Evolutionary conservation across 129 eudicot genomes (phyloP).

Genomic region (Saposhnikovia divaricata): DNA sequence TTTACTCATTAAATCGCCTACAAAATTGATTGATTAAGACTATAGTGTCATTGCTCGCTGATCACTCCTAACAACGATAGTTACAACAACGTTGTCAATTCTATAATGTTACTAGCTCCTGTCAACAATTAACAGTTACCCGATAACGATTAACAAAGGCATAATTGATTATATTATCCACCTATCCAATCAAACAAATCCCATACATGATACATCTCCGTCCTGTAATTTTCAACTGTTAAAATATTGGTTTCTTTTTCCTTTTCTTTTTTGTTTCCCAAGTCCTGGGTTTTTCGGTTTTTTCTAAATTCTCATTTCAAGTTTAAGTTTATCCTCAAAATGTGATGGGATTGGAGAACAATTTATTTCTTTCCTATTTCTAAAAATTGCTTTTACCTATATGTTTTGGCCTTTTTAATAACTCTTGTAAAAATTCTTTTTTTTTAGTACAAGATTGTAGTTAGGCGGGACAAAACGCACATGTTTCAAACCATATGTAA

Average conservation of each 20-base stretch:
- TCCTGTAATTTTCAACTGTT: not conserved
- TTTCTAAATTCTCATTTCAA: not conserved
- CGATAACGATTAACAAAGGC: not conserved
- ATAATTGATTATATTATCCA: not conserved
- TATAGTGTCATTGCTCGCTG: not conserved
- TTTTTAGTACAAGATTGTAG: no score
- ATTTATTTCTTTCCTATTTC: no score
- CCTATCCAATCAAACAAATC: not conserved
- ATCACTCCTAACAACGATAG: not conserved
- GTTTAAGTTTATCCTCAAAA: not conserved
- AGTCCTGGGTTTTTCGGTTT: not conserved
- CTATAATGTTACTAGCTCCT: not conserved
- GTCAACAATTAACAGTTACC: not conserved
- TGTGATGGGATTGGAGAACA: no score
- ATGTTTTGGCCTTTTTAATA: no score
- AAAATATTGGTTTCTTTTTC: not conserved
- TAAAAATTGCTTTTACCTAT: no score
- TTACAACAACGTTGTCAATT: not conserved
- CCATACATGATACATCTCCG: not conserved
- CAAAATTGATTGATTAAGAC: not conserved
- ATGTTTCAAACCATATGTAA: no score
- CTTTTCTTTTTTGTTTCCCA: not conserved
- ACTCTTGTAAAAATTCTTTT: no score
- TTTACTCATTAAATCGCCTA: no score
- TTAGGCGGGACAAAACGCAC: no score